Percentiles rank a stretch among this genome's conserved stretches.
These are phyloP conservation scores for Cichorium intybus DNA, from an alignment of 140 eudicot genomes.

Conservation along the genomic window DNA sequence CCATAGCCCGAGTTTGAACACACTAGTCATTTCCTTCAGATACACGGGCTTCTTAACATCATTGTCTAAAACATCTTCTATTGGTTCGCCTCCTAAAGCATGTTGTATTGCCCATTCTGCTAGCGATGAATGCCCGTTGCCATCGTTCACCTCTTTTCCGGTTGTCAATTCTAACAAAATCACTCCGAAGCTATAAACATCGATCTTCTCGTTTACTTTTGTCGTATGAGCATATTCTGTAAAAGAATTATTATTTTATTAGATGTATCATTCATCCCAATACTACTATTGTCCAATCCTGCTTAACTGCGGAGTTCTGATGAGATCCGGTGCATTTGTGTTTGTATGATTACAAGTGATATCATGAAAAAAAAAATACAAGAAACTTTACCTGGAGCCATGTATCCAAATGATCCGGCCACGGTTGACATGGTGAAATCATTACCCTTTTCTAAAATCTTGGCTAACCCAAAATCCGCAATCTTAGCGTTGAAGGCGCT, in stretches of 20 bases:
- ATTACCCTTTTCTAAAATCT: constrained; percentile 37
- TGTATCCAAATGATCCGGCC: constrained; percentile 81
- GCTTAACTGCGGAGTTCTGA: too few species aligned
- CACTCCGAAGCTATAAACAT: constrained; percentile 88
- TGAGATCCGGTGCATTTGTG: too few species aligned
- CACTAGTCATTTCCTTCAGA: constrained; percentile 50
- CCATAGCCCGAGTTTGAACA: constrained; percentile 67
- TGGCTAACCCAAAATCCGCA: constrained; percentile 89
- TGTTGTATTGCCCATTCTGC: constrained; percentile 76
- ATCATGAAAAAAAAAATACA: background rate
- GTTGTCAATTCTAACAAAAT: constrained; percentile 76
- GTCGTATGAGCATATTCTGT: constrained; percentile 67
- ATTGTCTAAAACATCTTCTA: constrained; percentile 48
- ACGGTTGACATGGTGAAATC: constrained; percentile 57
- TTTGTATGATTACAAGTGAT: background rate
- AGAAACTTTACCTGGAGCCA: constrained; percentile 64
- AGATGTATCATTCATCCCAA: background rate
- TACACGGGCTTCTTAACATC: constrained; percentile 43
- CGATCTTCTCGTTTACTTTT: constrained; percentile 72
- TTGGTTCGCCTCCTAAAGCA: constrained; percentile 32
- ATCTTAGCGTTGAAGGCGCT: constrained; percentile 74
- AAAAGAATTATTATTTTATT: background rate
- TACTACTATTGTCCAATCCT: background rate
- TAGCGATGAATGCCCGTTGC: constrained; percentile 51
- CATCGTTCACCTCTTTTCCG: constrained; percentile 60